Base-by-base conservation (phyloP, 352 stramenopile species). In the Globisporangium cederbergense region DNA sequence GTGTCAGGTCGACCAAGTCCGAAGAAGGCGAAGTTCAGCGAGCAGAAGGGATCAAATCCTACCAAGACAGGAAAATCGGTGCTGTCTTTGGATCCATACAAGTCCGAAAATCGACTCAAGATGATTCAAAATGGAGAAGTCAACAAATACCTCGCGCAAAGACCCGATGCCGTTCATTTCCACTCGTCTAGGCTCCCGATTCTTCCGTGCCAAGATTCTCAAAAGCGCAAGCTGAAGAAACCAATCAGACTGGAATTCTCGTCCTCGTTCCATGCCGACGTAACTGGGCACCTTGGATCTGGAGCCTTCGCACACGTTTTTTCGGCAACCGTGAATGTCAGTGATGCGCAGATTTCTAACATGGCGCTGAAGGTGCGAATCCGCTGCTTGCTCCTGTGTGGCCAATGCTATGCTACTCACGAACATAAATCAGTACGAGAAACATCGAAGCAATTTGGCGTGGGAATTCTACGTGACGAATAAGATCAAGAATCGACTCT, bases 391-490 rank as follows among this genome's bases (percentile, higher is more conserved):
- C 32, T 28, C 20, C 9, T 43, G 38, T n/a, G 25, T 13, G 50
- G 4, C 2, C 13, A 16, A 40, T 13, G 3, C 28, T 28, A 40
- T 14, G 18, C 50, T 42, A 56, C 28, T 56, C 50, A 40, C 50
- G 18, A 43, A 58, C 16, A 18, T 28, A 4, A n/a, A 43, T 16
- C 13, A 96, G 88, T 77, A 79, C 67, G 88, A 96, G 67, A 91
- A 86, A 38, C 72, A 77, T 34, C 73, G 76, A 28, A 74, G 74
- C 16, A 91, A 90, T 59, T 53, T 96, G 45, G 71, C 74, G n/a
- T 96, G 88, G 88, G 88, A 96, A 52, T 85, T 89, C 40, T 93
- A 84, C 60, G 73, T 93, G 32, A 81, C 79, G 34, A 76, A 88
- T 67, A 79, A 78, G 54, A 72, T 88, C 50, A 73, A 63, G 25